phyloP scores from a whole-genome alignment of 345 rosid genomes.

The Arabidopsis thaliana region DNA sequence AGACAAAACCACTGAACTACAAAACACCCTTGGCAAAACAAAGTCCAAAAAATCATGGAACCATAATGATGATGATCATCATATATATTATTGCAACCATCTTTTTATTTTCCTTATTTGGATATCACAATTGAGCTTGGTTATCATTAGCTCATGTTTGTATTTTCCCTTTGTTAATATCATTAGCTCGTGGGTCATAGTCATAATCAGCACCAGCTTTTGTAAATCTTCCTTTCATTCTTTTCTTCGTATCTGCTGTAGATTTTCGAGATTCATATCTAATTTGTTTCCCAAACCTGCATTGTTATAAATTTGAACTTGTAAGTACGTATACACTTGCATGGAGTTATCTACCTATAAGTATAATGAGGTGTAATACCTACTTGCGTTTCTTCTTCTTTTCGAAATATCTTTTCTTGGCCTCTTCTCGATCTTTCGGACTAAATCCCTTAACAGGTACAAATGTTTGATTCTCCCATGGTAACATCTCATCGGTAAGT shows the following conservation, averaged over 20 bases:
- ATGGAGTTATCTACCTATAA: neutral
- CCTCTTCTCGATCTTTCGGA: slow-evolving; percentile 21
- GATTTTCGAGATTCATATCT: slow-evolving; percentile 45
- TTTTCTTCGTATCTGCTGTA: slow-evolving; percentile 37
- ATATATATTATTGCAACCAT: slow-evolving; percentile 24
- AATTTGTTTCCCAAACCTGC: slow-evolving; percentile 41
- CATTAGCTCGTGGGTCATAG: slow-evolving; percentile 36
- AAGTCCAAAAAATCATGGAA: slow-evolving; percentile 17
- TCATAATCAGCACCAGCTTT: slow-evolving; percentile 46
- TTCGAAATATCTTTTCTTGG: slow-evolving; percentile 30
- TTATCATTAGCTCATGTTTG: neutral
- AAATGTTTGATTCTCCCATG: slow-evolving; percentile 26
- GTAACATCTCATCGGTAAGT: slow-evolving; percentile 18
- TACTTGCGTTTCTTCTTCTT: slow-evolving; percentile 45
- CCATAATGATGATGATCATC: slow-evolving; percentile 4
- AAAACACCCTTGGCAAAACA: neutral
- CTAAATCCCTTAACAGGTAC: neutral
- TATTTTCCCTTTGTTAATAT: slow-evolving; percentile 2
- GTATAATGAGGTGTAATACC: neutral
- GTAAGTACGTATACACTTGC: slow-evolving; percentile 3
- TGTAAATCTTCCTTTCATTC: slow-evolving; percentile 42
- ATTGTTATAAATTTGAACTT: neutral
- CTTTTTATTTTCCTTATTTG: slow-evolving; percentile 19
- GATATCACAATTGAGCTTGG: slow-evolving; percentile 5
- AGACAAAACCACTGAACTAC: slow-evolving; percentile 3